Percentiles rank a stretch among this genome's conserved stretches.
Conservation (phyloP, 257 asterid genomes). For the Ophiorrhiza pumila region DNA sequence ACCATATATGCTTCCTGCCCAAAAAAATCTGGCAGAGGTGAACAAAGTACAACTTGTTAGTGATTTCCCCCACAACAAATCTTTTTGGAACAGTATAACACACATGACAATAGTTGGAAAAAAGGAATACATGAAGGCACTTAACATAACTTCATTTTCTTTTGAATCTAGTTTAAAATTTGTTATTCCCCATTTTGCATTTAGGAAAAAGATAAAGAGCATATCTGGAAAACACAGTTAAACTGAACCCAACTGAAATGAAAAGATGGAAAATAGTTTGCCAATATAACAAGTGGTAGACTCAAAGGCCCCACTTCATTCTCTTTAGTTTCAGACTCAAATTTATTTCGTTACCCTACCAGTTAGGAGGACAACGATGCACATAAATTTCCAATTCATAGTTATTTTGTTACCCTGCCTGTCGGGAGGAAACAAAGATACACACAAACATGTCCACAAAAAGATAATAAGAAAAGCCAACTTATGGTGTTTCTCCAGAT, state of each 20-base stretch:
- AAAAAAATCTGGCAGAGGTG: constrained; percentile 59
- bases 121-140: not conserved
- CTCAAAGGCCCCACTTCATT: not conserved
- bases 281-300: not conserved
- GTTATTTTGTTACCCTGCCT: not conserved
- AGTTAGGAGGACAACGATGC: not conserved
- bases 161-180: not conserved
- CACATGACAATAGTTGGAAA: not conserved
- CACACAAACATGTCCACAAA: not conserved
- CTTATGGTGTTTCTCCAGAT: not conserved
- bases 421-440: not conserved
- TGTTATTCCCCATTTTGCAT: constrained; percentile 1
- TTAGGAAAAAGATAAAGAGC: not conserved
- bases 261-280: not conserved
- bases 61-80: constrained; percentile 14
- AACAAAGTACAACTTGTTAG: constrained; percentile 19
- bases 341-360: not conserved
- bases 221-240: not conserved
- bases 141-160: not conserved
- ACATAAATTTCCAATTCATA: not conserved
- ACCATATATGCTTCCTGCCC: constrained; percentile 85
- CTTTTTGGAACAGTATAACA: not conserved
- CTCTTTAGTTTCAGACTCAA: not conserved
- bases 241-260: not conserved
- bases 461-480: not conserved